A percentile compares a stretch with the other conserved stretches of the same genome.
Evolutionary conservation across 1,284 basidiomycete genomes (phyloP).

Genomic region (Sanghuangporus baumii): DNA sequence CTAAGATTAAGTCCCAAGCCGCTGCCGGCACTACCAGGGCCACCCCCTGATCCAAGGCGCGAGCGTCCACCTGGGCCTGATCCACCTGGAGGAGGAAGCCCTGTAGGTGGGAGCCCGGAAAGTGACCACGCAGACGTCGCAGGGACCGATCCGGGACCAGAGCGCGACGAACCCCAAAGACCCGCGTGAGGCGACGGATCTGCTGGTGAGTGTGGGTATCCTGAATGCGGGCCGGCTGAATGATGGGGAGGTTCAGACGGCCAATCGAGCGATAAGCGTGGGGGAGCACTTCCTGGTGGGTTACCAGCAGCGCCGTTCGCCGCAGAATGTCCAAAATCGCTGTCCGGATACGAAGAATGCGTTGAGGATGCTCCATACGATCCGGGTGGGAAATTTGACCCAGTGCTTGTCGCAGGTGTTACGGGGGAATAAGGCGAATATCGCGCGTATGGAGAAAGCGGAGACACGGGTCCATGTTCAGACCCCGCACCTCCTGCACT

Average conservation of each 20-base stretch:
- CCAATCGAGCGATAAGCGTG: slow-evolving; percentile 3
- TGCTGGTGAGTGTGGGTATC: slow-evolving; percentile 5
- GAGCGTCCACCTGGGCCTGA: neutral
- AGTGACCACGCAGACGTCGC: neutral
- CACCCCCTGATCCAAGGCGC: neutral
- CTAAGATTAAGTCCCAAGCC: slow-evolving; percentile 1
- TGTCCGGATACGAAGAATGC: neutral
- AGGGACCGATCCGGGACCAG: neutral
- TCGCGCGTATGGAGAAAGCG: slow-evolving; percentile 4
- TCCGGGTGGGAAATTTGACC: neutral
- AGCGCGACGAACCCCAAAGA: neutral
- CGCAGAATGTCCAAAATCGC: neutral
- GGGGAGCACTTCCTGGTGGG: neutral
- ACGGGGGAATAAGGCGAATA: slow-evolving; percentile 1
- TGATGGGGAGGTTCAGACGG: neutral
- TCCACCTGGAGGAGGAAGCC: neutral
- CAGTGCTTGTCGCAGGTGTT: slow-evolving; percentile 4
- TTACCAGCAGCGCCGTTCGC: neutral
- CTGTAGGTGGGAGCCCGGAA: neutral
- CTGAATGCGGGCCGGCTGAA: neutral
- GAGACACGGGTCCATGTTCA: neutral
- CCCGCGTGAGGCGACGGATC: slow-evolving; percentile 1
- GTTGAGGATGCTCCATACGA: neutral
- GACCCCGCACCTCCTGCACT: neutral
- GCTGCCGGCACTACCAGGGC: neutral